phyloP scores from a whole-genome alignment of 2,329 filamentous ascomycete species.

The Pseudocercospora cruenta region DNA sequence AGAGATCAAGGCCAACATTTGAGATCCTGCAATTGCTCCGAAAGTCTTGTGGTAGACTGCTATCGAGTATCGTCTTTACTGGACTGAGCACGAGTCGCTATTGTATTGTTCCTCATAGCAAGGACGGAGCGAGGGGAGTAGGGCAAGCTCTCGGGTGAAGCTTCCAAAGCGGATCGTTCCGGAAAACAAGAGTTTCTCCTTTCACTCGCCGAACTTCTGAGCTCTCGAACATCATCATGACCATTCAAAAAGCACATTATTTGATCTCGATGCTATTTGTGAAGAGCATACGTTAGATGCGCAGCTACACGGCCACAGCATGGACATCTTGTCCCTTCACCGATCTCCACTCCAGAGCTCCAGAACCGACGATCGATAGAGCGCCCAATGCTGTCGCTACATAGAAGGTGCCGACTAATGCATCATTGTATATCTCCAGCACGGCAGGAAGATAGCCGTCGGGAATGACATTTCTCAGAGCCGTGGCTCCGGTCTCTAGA shows the following conservation, averaged over 20 bases:
- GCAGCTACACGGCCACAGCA: background rate
- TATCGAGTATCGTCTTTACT: too few relatives aligned
- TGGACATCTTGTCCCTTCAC: slow-evolving; percentile 53
- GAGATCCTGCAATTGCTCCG: too few relatives aligned
- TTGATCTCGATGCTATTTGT: background rate
- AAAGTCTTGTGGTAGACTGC: too few relatives aligned
- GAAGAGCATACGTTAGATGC: background rate
- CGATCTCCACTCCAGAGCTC: slow-evolving; percentile 64
- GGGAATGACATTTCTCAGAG: slow-evolving; percentile 58
- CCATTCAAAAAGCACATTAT: background rate
- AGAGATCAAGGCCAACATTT: too few relatives aligned
- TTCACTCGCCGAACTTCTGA: background rate
- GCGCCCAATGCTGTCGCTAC: slow-evolving; percentile 59
- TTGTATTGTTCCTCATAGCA: too few relatives aligned
- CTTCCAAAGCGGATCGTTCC: too few relatives aligned
- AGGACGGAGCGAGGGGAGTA: too few relatives aligned
- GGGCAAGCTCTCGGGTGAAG: too few relatives aligned
- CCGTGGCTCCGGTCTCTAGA: slow-evolving; percentile 56
- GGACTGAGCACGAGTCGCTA: too few relatives aligned
- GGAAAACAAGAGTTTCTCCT: background rate
- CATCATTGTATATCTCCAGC: slow-evolving; percentile 63
- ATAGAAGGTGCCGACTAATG: slow-evolving; percentile 62
- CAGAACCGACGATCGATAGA: slow-evolving; percentile 57
- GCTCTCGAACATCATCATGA: background rate
- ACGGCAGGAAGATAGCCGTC: slow-evolving; percentile 56